Conservation (phyloP, 2,329 filamentous ascomycete genomes). For the Arthrobotrys sphaeroides region DNA sequence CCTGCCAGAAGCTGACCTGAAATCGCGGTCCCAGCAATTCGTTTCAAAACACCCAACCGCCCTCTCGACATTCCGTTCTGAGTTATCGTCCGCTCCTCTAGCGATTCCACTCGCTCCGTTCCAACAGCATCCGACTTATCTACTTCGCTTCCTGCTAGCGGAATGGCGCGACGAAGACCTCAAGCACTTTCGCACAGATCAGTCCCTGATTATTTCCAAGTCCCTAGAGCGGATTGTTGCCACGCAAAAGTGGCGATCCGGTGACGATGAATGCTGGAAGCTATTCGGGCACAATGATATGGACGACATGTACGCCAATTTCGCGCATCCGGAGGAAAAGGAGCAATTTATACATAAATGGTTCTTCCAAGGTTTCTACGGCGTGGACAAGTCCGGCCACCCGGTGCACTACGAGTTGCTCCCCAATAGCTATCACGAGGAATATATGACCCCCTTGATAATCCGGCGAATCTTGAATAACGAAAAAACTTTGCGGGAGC, state of each 20-base stretch:
- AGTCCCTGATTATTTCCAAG: conserved; percentile 21
- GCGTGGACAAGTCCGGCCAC: conserved; percentile 37
- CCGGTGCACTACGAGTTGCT: conserved; percentile 44
- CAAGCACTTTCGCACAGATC: conserved; percentile 27
- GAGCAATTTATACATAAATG: conserved; percentile 28
- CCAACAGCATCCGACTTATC: conserved; percentile 38
- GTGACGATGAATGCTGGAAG: conserved; percentile 38
- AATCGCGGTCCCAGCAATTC: conserved; percentile 44
- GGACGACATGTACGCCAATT: conserved; percentile 43
- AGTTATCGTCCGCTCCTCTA: neutral
- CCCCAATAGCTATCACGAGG: conserved; percentile 36
- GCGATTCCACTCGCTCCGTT: conserved; percentile 26
- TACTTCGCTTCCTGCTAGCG: conserved; percentile 40
- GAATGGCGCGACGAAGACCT: conserved; percentile 51
- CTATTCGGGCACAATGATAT: conserved; percentile 22
- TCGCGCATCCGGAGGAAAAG: conserved; percentile 19
- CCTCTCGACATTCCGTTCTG: conserved; percentile 19
- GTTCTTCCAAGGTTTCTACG: conserved; percentile 50
- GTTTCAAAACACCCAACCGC: conserved; percentile 25
- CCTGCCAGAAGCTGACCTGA: conserved; percentile 12
- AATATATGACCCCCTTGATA: conserved; percentile 36
- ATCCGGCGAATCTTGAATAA: conserved; percentile 44
- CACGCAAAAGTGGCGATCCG: conserved; percentile 37
- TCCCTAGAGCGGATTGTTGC: conserved; percentile 20
- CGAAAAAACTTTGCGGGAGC: conserved; percentile 39